phyloP scores from a whole-genome alignment of 1,139 yeast genomes.

The Pichia sp. region DNA sequence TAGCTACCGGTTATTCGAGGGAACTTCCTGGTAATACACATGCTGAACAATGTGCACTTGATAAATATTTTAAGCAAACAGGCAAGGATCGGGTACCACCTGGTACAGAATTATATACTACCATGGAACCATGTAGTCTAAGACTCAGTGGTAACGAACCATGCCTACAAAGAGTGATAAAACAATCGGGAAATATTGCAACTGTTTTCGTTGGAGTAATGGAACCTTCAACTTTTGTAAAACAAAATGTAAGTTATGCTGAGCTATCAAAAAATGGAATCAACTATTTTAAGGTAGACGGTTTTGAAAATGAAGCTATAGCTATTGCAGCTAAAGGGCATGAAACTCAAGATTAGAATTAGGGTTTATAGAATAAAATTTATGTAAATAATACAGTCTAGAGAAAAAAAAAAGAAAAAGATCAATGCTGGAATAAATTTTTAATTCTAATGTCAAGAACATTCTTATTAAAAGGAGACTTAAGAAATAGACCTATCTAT shows the following conservation, averaged over 20 bases:
- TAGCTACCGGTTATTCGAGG: constrained; percentile 80
- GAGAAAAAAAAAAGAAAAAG: no score
- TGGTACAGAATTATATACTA: constrained; percentile 82
- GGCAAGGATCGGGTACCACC: constrained; percentile 46
- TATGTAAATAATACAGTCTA: no score
- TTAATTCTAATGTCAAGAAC: no score
- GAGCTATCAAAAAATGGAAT: constrained; percentile 51
- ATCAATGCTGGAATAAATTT: no score
- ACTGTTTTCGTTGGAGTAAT: constrained; percentile 70
- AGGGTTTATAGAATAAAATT: background rate
- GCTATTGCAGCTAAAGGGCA: constrained; percentile 77
- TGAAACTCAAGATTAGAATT: background rate
- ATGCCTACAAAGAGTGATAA: constrained; percentile 72
- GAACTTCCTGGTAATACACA: constrained; percentile 95
- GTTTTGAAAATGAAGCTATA: constrained; percentile 68
- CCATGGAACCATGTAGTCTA: constrained; percentile 96
- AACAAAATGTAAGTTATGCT: constrained; percentile 58
- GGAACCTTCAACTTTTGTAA: constrained; percentile 86
- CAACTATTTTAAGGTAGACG: constrained; percentile 74
- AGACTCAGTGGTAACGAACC: constrained; percentile 88
- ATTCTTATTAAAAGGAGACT: background rate
- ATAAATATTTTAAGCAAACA: constrained; percentile 49
- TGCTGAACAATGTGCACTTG: constrained; percentile 93
- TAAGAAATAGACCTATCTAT: background rate
- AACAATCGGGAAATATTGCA: constrained; percentile 15